phyloP scores from a whole-genome alignment of 345 rosid genomes.

The Nasturtium officinale region DNA sequence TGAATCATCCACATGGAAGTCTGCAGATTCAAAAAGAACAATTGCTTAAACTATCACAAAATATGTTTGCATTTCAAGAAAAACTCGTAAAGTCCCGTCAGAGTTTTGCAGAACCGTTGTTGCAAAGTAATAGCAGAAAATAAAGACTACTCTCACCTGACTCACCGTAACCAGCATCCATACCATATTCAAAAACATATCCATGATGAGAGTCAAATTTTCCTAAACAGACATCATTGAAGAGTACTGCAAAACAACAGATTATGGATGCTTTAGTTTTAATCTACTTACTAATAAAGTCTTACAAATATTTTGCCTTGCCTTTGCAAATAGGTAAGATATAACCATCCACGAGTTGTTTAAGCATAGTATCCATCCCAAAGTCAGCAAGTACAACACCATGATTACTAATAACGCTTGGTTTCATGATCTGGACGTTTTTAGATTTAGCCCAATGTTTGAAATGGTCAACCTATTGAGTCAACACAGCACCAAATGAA shows the following conservation, averaged over 20 bases:
- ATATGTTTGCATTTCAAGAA: background rate
- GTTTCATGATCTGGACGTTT: conserved; percentile 62
- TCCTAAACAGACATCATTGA: conserved; percentile 68
- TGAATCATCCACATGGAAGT: conserved; percentile 84
- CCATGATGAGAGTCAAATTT: conserved; percentile 86
- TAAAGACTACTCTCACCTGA: conserved; percentile 51
- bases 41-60: background rate
- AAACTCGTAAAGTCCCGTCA: background rate
- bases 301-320: conserved; percentile 23
- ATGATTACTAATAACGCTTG: conserved; percentile 62
- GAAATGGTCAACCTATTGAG: conserved; percentile 72
- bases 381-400: conserved; percentile 89
- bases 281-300: background rate
- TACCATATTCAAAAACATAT: conserved; percentile 72
- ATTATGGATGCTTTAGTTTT: background rate
- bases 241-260: conserved; percentile 61
- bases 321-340: conserved; percentile 70
- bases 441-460: conserved; percentile 63
- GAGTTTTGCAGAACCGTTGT: background rate
- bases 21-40: conserved; percentile 40
- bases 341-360: conserved; percentile 57
- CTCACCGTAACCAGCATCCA: conserved; percentile 56
- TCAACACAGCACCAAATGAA: conserved; percentile 47
- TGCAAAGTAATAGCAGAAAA: conserved; percentile 5
- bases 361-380: conserved; percentile 74